Base-by-base conservation (phyloP, 129 eudicot genomes). In the Helianthus tuberosus region DNA sequence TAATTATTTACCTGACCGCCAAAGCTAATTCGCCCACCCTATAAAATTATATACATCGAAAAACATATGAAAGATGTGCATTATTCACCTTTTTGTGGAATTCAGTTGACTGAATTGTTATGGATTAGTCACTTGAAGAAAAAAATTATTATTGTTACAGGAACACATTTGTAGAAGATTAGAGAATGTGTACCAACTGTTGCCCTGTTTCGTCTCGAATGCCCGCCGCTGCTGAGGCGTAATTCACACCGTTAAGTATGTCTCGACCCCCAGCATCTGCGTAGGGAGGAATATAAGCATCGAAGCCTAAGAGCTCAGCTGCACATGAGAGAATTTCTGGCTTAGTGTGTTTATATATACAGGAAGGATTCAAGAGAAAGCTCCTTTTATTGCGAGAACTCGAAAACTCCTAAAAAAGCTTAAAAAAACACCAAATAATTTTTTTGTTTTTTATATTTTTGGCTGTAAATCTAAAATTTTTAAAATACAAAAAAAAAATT, bases 151-250 rank as follows among this genome's bases (percentile, higher is more conserved):
- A 35, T 41, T 43, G 41, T 51, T 36, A 51, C 8, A 4, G 14
- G 6, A 25, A 46, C 39, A 68, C 39, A 65, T 27, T 57, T 32
- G 50, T 5, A 47, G 52, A 51, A 35, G 5, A 9, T 65, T 12
- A 16, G 15, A 61, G 29, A 15, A 69, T 25, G 52, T 2, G 50
- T 87, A 91, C 95, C 88, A 91, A 73, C 68, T 90, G 96, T 57
- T 75, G 91, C 59, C 96, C 96, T 0, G 96, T 90, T 88, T 90
- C 96, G 2, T 76, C 79, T 79, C 94, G 60, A 27, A 90, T 88
- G 75, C 96, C 96, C 48, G 97, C 95, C 4, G 97, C 95, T 60
- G 95, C 97, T 29, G 97, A 91, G 12, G 95, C 97, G 62, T 86
- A 91, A 74, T 91, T 91, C 7, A 91, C 89, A 65, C 97, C 95